Percentiles rank a stretch among this genome's conserved stretches.
Evolutionary conservation across 768 basidiomycete species (phyloP).

Genomic region (Tephrocybe rancida): DNA sequence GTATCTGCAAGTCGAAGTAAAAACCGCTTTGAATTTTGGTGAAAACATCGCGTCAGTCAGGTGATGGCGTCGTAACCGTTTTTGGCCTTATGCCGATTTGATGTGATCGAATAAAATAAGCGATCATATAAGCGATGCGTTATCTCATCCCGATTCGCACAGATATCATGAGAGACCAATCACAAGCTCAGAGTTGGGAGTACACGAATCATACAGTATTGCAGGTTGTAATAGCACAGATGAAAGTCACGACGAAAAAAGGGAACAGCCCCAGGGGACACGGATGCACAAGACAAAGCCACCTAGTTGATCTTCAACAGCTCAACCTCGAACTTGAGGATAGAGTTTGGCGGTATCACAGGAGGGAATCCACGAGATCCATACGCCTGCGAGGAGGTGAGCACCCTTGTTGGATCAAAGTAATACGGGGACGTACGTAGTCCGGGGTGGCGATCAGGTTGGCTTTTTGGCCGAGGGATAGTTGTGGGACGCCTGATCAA

Average conservation of each 20-base stretch:
- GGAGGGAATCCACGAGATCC: slow-evolving; percentile 77
- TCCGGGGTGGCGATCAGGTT: slow-evolving; percentile 69
- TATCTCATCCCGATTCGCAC: slow-evolving; percentile 4
- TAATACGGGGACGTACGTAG: slow-evolving; percentile 53
- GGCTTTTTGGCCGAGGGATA: slow-evolving; percentile 80
- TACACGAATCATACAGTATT: slow-evolving; percentile 31
- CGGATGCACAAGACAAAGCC: slow-evolving; percentile 8
- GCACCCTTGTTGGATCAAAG: slow-evolving; percentile 1
- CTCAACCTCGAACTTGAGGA: slow-evolving; percentile 83
- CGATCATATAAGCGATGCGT: slow-evolving; percentile 8
- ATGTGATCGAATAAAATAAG: slow-evolving; percentile 3
- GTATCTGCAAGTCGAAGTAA: too few relatives aligned
- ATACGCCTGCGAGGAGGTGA: slow-evolving; percentile 54
- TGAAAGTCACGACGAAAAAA: slow-evolving; percentile 16
- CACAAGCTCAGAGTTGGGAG: slow-evolving; percentile 14
- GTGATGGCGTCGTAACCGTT: slow-evolving; percentile 11
- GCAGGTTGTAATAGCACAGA: slow-evolving; percentile 27
- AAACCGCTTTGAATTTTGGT: too few relatives aligned
- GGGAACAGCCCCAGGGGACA: slow-evolving; percentile 16
- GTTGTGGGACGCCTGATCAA: slow-evolving; percentile 67
- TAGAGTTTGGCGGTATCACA: slow-evolving; percentile 76
- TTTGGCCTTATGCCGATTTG: not conserved
- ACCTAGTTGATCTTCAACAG: slow-evolving; percentile 64
- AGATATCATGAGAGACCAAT: slow-evolving; percentile 3
- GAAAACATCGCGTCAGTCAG: not conserved